These are phyloP conservation scores for Veloboletus limbatus DNA, from an alignment of 1,284 basidiomycete genomes.

Conservation along the genomic window DNA sequence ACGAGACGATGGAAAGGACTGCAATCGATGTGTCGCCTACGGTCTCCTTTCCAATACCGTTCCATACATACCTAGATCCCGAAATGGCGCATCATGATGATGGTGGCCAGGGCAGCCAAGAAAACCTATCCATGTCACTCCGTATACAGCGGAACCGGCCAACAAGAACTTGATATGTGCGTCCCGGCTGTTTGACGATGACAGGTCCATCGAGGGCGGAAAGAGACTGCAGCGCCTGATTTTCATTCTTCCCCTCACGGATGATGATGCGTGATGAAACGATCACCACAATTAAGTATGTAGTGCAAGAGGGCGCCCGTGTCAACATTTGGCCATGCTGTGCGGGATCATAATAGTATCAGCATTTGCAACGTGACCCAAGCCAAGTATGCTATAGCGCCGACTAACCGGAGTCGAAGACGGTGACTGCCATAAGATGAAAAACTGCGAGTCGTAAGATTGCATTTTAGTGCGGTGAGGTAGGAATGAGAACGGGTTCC, in stretches of 20 bases:
- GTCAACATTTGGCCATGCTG: slow-evolving; percentile 19
- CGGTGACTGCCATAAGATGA: neutral
- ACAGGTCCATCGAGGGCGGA: slow-evolving; percentile 1
- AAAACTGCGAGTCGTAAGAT: slow-evolving; percentile 3
- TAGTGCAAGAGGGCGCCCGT: slow-evolving; percentile 6
- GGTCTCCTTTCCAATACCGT: slow-evolving; percentile 10
- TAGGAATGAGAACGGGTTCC: slow-evolving; percentile 9
- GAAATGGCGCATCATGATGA: slow-evolving; percentile 3
- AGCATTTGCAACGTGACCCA: slow-evolving; percentile 2
- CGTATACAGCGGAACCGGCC: slow-evolving; percentile 8
- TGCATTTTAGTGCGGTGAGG: slow-evolving; percentile 9
- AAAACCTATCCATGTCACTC: slow-evolving; percentile 7
- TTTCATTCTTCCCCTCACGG: neutral
- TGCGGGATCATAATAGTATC: slow-evolving; percentile 9
- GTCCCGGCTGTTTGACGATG: slow-evolving; percentile 1
- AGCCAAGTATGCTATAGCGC: slow-evolving; percentile 1
- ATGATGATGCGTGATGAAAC: slow-evolving; percentile 2
- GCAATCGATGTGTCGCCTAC: neutral
- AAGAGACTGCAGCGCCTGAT: slow-evolving; percentile 6
- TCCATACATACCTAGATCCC: neutral
- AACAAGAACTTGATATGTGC: neutral
- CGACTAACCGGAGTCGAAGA: slow-evolving; percentile 4
- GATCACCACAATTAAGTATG: slow-evolving; percentile 1
- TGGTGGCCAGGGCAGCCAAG: neutral
- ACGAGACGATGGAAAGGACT: neutral